phyloP scores from a whole-genome alignment of 1,284 basidiomycete genomes.

The Trichosporon inkin region DNA sequence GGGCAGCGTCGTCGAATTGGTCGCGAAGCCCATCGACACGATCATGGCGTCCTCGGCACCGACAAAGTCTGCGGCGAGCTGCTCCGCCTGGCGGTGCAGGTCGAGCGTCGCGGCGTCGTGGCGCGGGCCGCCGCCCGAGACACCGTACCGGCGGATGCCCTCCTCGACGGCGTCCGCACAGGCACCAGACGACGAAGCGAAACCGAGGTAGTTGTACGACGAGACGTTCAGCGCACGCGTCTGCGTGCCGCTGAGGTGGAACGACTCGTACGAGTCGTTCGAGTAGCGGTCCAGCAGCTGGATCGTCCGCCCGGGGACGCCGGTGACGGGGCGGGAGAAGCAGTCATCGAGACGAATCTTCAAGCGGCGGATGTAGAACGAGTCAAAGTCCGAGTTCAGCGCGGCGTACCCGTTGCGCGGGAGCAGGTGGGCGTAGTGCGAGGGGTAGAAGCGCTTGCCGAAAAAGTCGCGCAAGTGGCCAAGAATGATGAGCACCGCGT shows the following conservation, averaged over 20 bases:
- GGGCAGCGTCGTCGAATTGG: conserved; percentile 93
- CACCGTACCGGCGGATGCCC: conserved; percentile 69
- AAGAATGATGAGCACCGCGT: conserved; percentile 78
- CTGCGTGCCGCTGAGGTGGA: conserved; percentile 69
- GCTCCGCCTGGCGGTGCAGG: conserved; percentile 76
- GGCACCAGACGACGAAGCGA: conserved; percentile 87
- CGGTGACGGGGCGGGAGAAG: conserved; percentile 88
- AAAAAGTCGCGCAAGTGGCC: conserved; percentile 94
- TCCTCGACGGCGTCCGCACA: conserved; percentile 92
- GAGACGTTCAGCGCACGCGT: conserved; percentile 94
- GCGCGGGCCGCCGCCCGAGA: conserved; percentile 71
- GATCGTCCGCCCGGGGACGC: conserved; percentile 92
- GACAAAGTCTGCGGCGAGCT: conserved; percentile 82
- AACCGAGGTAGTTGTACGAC: conserved; percentile 99
- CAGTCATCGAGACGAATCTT: conserved; percentile 94
- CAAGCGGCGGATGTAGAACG: conserved; percentile 94
- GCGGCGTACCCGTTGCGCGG: conserved; percentile 86
- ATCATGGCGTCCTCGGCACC: conserved; percentile 86
- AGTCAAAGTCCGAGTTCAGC: conserved; percentile 97
- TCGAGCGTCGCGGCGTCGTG: conserved; percentile 81
- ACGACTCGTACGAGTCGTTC: conserved; percentile 74
- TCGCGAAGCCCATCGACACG: conserved; percentile 95
- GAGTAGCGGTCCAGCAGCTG: conserved; percentile 79
- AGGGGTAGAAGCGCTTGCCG: conserved; percentile 75
- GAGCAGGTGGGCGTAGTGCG: conserved; percentile 74